phyloP scores from a whole-genome alignment of 2,329 filamentous ascomycete genomes.

The Paraconiothyrium sp. region DNA sequence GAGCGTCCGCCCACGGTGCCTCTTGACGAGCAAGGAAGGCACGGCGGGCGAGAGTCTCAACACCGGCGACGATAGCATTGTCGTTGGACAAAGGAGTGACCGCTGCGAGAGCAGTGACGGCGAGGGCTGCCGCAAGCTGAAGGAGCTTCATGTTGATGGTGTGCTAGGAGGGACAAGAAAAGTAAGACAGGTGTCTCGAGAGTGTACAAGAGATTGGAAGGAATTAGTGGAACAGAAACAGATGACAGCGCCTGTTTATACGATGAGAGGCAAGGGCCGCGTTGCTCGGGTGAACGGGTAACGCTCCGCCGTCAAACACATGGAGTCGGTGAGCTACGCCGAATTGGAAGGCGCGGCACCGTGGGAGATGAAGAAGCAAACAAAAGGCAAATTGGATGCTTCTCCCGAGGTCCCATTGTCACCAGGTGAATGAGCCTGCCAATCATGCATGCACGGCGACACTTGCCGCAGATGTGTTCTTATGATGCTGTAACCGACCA shows the following conservation, averaged over 20 bases:
- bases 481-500: neutral
- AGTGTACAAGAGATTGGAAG: neutral
- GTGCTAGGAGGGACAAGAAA: neutral
- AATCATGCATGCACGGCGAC: neutral
- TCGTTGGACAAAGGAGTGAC: neutral
- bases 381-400: neutral
- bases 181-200: neutral
- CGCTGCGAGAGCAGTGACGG: constrained; percentile 1
- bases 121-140: neutral
- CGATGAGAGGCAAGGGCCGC: neutral
- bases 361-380: neutral
- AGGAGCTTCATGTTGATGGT: constrained; percentile 16
- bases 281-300: neutral
- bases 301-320: neutral
- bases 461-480: neutral
- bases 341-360: neutral
- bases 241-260: neutral
- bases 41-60: neutral
- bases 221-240: neutral
- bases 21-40: constrained; percentile 1
- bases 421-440: too few species aligned
- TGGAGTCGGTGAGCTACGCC: neutral
- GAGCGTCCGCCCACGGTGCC: neutral
- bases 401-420: neutral
- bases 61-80: neutral